These are phyloP conservation scores for Cokeromyces recurvatus DNA, from an alignment of 371 early-diverging fungal species.

Conservation along the genomic window DNA sequence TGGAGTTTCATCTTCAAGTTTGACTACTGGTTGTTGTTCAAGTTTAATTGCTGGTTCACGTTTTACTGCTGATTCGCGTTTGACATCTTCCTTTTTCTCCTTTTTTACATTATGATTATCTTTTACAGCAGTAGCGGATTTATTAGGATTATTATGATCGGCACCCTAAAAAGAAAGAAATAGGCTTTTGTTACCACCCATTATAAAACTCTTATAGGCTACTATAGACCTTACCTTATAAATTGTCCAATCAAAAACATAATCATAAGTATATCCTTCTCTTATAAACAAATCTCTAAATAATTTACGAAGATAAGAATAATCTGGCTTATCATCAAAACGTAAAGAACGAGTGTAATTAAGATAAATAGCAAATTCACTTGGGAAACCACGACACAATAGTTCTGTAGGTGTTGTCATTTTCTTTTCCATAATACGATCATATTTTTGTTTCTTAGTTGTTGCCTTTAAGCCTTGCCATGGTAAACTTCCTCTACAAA, in stretches of 20 bases:
- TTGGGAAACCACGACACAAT: constrained; percentile 95
- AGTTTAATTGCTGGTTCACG: too few relatives aligned
- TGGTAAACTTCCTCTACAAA: constrained; percentile 96
- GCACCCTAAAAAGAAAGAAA: too few relatives aligned
- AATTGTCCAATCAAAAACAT: constrained; percentile 97
- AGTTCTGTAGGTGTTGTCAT: constrained; percentile 95
- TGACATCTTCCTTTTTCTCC: too few relatives aligned
- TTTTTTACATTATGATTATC: too few relatives aligned
- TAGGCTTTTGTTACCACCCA: too few relatives aligned
- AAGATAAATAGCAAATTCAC: constrained; percentile 95
- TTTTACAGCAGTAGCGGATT: too few relatives aligned
- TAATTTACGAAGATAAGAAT: constrained; percentile 93
- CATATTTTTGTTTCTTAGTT: constrained; percentile 99
- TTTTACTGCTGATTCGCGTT: too few relatives aligned
- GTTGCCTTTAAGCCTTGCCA: constrained; percentile 99
- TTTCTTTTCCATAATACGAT: constrained; percentile 99
- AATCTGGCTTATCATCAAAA: constrained; percentile 99
- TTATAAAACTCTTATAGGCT: too few relatives aligned
- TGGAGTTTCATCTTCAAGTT: too few relatives aligned
- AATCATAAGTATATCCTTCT: constrained; percentile 95
- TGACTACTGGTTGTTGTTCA: too few relatives aligned
- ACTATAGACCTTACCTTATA: neutral
- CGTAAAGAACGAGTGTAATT: constrained; percentile 95
- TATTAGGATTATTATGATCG: too few relatives aligned
- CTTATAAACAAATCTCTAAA: constrained; percentile 95